phyloP scores from a whole-genome alignment of 1,284 basidiomycete genomes.

The Amylostereum areolatum region DNA sequence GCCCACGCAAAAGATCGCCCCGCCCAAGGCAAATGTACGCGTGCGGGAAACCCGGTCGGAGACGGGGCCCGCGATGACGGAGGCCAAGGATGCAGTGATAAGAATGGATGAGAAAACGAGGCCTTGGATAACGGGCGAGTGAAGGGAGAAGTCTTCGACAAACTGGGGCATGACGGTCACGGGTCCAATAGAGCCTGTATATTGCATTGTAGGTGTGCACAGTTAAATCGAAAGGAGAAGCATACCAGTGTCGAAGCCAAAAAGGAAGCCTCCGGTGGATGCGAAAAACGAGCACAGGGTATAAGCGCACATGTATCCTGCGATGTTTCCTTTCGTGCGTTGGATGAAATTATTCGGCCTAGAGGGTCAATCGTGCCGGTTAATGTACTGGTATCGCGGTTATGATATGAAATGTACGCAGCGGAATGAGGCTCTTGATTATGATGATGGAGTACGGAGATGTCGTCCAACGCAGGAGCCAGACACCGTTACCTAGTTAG shows the following conservation, averaged over 20 bases:
- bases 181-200: constrained; percentile 36
- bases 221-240: not conserved
- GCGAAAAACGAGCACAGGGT: constrained; percentile 24
- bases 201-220: not conserved
- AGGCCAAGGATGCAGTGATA: constrained; percentile 38
- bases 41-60: constrained; percentile 44
- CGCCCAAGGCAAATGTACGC: constrained; percentile 37
- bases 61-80: constrained; percentile 37
- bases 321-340: too few species aligned
- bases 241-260: constrained; percentile 34
- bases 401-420: too few species aligned
- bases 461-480: too few species aligned
- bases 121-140: constrained; percentile 33
- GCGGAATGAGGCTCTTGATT: too few species aligned
- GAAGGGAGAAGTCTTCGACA: constrained; percentile 25
- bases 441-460: too few species aligned
- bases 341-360: too few species aligned
- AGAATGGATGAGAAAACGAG: constrained; percentile 40
- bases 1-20: constrained; percentile 33
- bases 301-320: constrained; percentile 5
- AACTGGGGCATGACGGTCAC: constrained; percentile 42
- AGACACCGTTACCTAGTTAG: too few species aligned
- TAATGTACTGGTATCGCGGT: too few species aligned
- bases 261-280: constrained; percentile 30
- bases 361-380: too few species aligned